These are phyloP conservation scores for Cadophora luteo-olivacea DNA, from an alignment of 2,329 filamentous ascomycete species.

Conservation along the genomic window DNA sequence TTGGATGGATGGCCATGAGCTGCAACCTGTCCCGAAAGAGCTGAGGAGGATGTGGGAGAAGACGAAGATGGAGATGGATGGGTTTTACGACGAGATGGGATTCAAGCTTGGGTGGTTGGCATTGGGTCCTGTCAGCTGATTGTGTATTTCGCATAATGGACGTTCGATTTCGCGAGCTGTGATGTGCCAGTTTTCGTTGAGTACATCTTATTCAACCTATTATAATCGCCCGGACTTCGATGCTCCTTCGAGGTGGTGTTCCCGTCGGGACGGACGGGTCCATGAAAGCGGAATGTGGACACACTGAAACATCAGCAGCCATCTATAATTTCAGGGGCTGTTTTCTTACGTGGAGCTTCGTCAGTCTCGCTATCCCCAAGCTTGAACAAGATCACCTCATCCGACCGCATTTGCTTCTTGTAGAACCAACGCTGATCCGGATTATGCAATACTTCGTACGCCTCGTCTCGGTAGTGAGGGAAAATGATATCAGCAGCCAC, in stretches of 20 bases:
- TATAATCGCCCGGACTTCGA: slow-evolving; percentile 12
- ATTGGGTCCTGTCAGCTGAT: not conserved
- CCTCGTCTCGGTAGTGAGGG: not conserved
- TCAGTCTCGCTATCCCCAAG: not conserved
- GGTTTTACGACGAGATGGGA: slow-evolving; percentile 10
- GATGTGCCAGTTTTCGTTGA: too few relatives aligned
- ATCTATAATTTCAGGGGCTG: too few relatives aligned
- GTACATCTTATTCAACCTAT: not conserved
- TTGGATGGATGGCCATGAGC: slow-evolving; percentile 41
- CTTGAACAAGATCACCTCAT: not conserved
- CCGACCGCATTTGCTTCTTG: not conserved
- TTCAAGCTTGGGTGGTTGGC: not conserved
- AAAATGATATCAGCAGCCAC: not conserved
- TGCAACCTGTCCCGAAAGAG: slow-evolving; percentile 25
- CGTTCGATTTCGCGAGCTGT: too few relatives aligned
- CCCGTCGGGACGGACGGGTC: slow-evolving; percentile 5
- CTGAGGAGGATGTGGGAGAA: slow-evolving; percentile 29
- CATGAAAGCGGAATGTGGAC: slow-evolving; percentile 20
- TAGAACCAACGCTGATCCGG: not conserved
- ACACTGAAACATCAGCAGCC: not conserved
- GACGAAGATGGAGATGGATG: slow-evolving; percentile 28
- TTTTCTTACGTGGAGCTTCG: not conserved
- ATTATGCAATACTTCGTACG: not conserved
- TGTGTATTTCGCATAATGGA: not conserved
- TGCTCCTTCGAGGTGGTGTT: slow-evolving; percentile 11